These are phyloP conservation scores for Rosa hybrid DNA, from an alignment of 331 rosid species.

Conservation along the genomic window DNA sequence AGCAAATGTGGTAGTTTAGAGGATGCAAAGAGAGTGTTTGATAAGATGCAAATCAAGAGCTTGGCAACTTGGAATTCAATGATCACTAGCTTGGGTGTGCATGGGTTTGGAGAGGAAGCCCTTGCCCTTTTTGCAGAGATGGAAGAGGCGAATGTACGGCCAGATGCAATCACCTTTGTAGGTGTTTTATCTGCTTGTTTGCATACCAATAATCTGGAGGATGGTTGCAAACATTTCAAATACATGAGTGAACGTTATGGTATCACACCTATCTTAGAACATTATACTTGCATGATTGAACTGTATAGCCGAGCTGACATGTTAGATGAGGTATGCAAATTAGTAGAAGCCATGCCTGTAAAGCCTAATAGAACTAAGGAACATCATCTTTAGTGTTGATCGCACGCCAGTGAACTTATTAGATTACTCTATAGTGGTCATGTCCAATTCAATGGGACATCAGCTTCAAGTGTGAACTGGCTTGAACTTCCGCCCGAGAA, in stretches of 20 bases:
- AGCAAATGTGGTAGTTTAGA: conserved; percentile 69
- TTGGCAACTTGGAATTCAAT: conserved; percentile 78
- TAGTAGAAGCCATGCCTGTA: conserved; percentile 21
- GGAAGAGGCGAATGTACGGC: conserved; percentile 40
- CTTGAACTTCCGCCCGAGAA: neutral
- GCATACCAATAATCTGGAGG: conserved; percentile 38
- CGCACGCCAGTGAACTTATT: neutral
- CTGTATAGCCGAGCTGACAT: conserved; percentile 37
- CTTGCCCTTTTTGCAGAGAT: conserved; percentile 42
- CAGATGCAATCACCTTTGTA: conserved; percentile 67
- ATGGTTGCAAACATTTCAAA: conserved; percentile 45
- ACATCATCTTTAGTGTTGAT: conserved; percentile 7
- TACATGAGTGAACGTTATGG: conserved; percentile 56
- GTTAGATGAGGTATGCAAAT: conserved; percentile 42
- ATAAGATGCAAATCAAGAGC: conserved; percentile 42
- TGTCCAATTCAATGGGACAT: conserved; percentile 9
- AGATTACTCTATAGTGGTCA: conserved; percentile 5
- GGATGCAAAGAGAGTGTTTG: conserved; percentile 53
- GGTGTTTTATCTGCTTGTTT: conserved; percentile 62
- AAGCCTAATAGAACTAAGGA: conserved; percentile 25
- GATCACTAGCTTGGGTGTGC: conserved; percentile 77
- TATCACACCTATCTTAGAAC: conserved; percentile 53
- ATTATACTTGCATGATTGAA: conserved; percentile 56
- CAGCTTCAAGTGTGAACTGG: conserved; percentile 26
- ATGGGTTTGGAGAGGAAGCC: conserved; percentile 57